Base-by-base conservation (phyloP, 345 rosid species). In the Linum trigynum region DNA sequence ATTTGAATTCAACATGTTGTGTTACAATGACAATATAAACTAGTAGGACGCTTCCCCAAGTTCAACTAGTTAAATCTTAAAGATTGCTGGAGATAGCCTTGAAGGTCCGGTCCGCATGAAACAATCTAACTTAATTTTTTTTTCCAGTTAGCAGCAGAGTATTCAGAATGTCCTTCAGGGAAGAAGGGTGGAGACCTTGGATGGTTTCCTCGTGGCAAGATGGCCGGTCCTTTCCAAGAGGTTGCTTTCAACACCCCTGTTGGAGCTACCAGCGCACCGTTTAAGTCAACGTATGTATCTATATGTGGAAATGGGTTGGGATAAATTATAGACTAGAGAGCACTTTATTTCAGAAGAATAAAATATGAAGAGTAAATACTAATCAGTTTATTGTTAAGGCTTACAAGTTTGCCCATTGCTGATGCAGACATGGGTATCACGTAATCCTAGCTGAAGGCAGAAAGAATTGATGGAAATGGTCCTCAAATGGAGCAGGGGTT, bases 121-220 rank as follows among this genome's bases (percentile, higher is more conserved):
- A 23, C 32, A 23, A 23, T 23, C 32, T 66, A 37, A 56, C 41
- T 36, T 1, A 8, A 40, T 3, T 9, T 16, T 37, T 57, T 32
- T 66, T 35, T 55, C 64, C 83, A 88, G 98, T 40, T 88, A 71
- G 97, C 98, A 63, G 91, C 92, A 63, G 97, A 92, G 72, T 92
- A 84, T 70, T 92, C 98, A 0, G 98, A 92, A 68, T 92, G 96
- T 55, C 96, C 97, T 35, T 92, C 98, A 8, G 98, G 96, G 59
- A 92, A 92, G 81, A 92, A 92, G 75, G 98, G 98, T 7, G 98
- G 98, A 32, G 98, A 92, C 76, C 84, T 92, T 74, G 98, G 98
- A 78, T 92, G 98, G 97, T 92, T 92, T 71, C 98, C 97, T 2
- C 79, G 97, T 2, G 98, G 98, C 37, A 92, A 92, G 79, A 92